Percentiles rank a stretch among this genome's conserved stretches.
Evolutionary conservation across 345 rosid species (phyloP).

Genomic region (Populus pruinosa): DNA sequence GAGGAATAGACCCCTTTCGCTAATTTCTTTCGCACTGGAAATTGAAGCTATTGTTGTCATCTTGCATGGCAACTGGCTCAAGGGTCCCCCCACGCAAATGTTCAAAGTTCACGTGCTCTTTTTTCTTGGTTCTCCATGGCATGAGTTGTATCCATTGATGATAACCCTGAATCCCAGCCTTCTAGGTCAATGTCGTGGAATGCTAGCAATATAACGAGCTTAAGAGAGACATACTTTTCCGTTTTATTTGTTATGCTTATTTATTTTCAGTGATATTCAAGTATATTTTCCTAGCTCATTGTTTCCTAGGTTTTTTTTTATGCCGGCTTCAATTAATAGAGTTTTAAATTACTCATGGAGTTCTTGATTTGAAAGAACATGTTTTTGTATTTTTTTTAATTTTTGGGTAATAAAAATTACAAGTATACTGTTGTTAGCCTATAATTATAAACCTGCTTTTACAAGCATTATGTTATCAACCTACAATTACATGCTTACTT

Average conservation of each 20-base stretch:
- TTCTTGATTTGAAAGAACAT: too few relatives aligned
- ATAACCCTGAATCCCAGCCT: not conserved
- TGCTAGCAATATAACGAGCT: not conserved
- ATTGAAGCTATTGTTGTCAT: slow-evolving; percentile 19
- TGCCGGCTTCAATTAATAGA: too few relatives aligned
- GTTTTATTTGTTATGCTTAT: not conserved
- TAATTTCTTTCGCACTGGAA: not conserved
- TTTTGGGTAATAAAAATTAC: too few relatives aligned
- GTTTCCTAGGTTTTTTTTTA: too few relatives aligned
- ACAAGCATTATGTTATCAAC: too few relatives aligned
- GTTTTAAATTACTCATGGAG: too few relatives aligned
- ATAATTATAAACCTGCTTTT: too few relatives aligned
- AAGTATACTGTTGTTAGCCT: too few relatives aligned
- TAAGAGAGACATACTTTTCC: not conserved
- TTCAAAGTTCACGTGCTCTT: not conserved
- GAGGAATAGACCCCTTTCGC: not conserved
- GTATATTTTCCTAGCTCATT: too few relatives aligned
- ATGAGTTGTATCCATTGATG: slow-evolving; percentile 16
- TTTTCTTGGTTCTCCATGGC: slow-evolving; percentile 8
- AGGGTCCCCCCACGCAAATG: slow-evolving; percentile 9
- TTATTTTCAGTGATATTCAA: not conserved
- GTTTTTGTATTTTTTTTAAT: too few relatives aligned
- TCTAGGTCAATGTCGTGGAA: not conserved
- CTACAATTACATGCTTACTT: too few relatives aligned
- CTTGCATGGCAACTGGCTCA: not conserved